These are phyloP conservation scores for Globisporangium viniferum DNA, from an alignment of 352 stramenopile genomes.

Conservation along the genomic window DNA sequence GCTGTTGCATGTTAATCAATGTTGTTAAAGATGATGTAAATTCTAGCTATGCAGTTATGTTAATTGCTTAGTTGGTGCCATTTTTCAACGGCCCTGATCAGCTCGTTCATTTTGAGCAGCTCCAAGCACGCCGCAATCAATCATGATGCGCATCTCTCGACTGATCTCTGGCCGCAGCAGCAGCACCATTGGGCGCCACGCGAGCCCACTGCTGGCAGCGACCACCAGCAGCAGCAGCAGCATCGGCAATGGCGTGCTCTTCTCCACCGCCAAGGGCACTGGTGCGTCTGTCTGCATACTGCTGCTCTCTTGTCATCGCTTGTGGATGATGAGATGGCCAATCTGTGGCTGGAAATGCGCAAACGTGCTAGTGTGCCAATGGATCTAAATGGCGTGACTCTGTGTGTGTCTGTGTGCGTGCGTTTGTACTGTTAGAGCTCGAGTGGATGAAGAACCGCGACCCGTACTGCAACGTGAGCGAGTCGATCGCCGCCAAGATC, in stretches of 20 bases:
- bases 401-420: background rate
- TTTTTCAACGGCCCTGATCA: slow-evolving; percentile 3
- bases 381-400: background rate
- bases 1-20: too few relatives aligned
- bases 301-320: background rate
- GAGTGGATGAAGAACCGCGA: slow-evolving; percentile 80
- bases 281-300: background rate
- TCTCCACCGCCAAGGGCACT: background rate
- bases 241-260: background rate
- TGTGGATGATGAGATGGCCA: background rate
- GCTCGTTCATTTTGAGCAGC: background rate
- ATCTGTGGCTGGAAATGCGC: slow-evolving; percentile 3
- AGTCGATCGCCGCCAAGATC: slow-evolving; percentile 86
- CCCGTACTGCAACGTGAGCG: slow-evolving; percentile 85
- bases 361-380: background rate
- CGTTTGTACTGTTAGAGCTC: slow-evolving; percentile 30
- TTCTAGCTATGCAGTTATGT: too few relatives aligned
- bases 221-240: background rate
- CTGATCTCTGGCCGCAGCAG: background rate
- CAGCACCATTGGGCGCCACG: background rate
- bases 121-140: background rate
- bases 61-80: background rate
- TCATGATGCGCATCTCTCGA: slow-evolving; percentile 13
- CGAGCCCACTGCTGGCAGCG: background rate
- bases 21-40: too few relatives aligned